Percentiles rank a stretch among this genome's conserved stretches.
Evolutionary conservation across 202 grass and related monocot species (phyloP).

Genomic region (Carex sylvatica): DNA sequence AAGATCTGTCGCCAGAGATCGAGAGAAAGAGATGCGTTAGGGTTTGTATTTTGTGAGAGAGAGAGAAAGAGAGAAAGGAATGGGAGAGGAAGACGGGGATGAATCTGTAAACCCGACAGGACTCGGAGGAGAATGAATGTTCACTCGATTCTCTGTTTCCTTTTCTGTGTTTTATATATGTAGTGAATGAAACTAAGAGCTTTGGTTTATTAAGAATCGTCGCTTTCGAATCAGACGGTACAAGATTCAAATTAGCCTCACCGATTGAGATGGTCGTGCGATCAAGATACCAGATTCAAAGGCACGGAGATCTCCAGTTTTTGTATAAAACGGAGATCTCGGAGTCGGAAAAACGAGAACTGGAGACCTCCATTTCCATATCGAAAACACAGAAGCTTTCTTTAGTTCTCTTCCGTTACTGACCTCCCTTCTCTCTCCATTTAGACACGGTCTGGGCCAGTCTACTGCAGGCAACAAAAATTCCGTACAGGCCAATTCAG

Average conservation of each 20-base stretch:
- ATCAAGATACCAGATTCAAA: background rate
- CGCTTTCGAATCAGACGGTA: background rate
- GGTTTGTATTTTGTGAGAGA: background rate
- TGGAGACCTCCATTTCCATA: constrained; percentile 18
- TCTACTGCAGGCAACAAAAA: too few relatives aligned
- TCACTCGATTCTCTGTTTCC: background rate
- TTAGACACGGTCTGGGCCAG: background rate
- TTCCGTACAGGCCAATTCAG: too few relatives aligned
- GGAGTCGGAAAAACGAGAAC: background rate
- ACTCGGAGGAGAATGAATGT: constrained; percentile 8
- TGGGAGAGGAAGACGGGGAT: background rate
- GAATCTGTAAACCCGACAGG: constrained; percentile 14
- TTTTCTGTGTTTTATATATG: background rate
- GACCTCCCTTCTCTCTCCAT: background rate
- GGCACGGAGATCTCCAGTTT: background rate
- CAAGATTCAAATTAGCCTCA: too few relatives aligned
- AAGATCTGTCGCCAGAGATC: background rate
- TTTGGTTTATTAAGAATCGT: background rate
- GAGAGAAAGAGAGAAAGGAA: background rate
- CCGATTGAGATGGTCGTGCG: background rate
- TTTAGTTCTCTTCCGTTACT: background rate
- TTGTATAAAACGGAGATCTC: background rate
- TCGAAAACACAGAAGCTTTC: background rate
- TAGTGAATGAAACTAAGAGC: background rate
- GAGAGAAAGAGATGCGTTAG: background rate